Conservation (phyloP, 2,329 filamentous ascomycete species). For the Colletotrichum sp. region DNA sequence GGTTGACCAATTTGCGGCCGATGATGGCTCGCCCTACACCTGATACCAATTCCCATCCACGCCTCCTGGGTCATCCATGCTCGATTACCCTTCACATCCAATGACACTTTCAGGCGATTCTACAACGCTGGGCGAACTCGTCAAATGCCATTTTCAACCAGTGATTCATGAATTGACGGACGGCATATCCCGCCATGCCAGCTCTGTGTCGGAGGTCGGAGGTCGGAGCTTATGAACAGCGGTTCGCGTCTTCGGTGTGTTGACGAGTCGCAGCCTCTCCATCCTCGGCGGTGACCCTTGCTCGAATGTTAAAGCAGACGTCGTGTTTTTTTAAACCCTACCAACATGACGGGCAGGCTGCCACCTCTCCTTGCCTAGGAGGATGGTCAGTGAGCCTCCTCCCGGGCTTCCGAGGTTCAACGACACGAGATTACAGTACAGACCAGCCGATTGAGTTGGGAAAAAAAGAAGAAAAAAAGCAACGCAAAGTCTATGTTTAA, state of each 20-base stretch:
- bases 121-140: background rate
- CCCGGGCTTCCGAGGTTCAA: background rate
- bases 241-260: constrained; percentile 6
- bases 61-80: background rate
- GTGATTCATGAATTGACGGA: background rate
- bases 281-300: background rate
- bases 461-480: background rate
- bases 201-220: background rate
- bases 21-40: background rate
- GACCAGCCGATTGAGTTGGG: background rate
- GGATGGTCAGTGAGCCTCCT: background rate
- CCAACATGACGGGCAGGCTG: background rate
- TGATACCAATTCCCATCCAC: background rate
- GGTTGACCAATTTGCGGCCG: background rate
- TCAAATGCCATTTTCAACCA: background rate
- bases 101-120: background rate
- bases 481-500: background rate
- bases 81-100: background rate
- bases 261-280: background rate
- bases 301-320: background rate
- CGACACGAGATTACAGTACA: background rate
- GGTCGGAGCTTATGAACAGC: constrained; percentile 6
- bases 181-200: constrained; percentile 10
- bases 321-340: background rate
- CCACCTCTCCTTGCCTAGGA: background rate